Evolutionary conservation across 306 rosid genomes (phyloP), one percentile per base, ranked within the genome.

Genomic region (Vigna mungo): DNA sequence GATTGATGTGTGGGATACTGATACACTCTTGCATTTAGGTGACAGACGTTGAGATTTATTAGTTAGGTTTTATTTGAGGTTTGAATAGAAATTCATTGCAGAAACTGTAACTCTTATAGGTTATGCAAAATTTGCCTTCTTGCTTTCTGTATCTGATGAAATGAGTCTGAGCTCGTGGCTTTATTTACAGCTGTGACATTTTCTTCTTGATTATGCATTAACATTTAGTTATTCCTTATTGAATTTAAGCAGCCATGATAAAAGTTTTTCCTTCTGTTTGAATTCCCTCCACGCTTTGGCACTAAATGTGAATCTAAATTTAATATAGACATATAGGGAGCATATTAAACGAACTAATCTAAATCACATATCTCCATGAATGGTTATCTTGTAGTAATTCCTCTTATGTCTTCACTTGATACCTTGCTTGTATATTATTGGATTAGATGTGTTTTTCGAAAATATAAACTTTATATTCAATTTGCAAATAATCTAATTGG

Each of bases 181-280:
- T 54, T 34, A 56, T 56, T 58, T 47, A 44, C 59, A 32, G 12
- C 36, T 21, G 27, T 2, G 23, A 68, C 53, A 34, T 39, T 23
- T 23, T 80, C 71, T 53, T 64, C 74, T 53, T 53, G 49, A 47
- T 67, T 17, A 53, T 32, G 74, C 51, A 18, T 44, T 47, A 59
- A 18, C 41, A 76, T 43, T 53, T 17, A 15, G 61, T 53, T 46
- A 32, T 62, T 71, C 71, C 15, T 70, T 81, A 46, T 54, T 21
- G 63, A 63, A 62, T 18, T 44, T 13, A 36, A 67, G 39, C 82
- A 53, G 62, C 11, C 23, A 17, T 21, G 62, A 4, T 68, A 58
- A 16, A 8, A 47, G 36, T 53, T 30, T 1, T 0, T 17, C n/a
- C n/a, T n/a, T n/a, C n/a, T n/a, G 44, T 53, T 80, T 80, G 18